Base-by-base conservation (phyloP, 441 rosid species). In the Mallotus japonicus region DNA sequence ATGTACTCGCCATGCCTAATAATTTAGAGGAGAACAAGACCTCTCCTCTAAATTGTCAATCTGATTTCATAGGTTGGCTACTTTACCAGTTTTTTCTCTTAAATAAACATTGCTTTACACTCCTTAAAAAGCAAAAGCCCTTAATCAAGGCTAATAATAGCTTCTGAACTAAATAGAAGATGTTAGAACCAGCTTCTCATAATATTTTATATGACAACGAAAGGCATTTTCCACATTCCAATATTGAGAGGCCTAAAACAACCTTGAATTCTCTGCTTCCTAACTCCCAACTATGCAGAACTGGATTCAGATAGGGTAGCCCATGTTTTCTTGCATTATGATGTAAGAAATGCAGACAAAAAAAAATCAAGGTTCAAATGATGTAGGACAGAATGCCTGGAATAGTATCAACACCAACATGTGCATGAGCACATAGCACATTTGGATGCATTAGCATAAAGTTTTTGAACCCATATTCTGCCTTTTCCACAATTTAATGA, bases 331-430 rank as follows among this genome's bases (percentile, higher is more conserved):
- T 28, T 28, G 32, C 32, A 1, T 24, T 17, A 34, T 7, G 71
- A 28, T 28, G 70, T 62, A 65, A 62, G 60, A 64, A 56, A 53
- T 13, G 66, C 51, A 75, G 76, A 74, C 76, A 72, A 37, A 44
- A 37, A 32, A 37, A 20, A n/a, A 46, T 40, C 51, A 50, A 16
- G 69, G 61, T 49, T 65, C 60, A 47, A 72, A 53, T 44, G 67
- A 64, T 34, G 76, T 63, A 64, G 70, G 79, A 46, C 77, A 65
- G 65, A 14, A 37, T 70, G 76, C 75, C 76, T 16, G 14, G 42
- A 47, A 57, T 2, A 46, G 50, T 67, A 76, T 66, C 51, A 70
- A 71, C 82, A 79, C 55, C 49, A 28, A 55, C 81, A 79, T 72
- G 81, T 75, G 83, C 57, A 42, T 16, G 47, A 69, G 63, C 69